These are phyloP conservation scores for Arabis alpina DNA, from an alignment of 345 rosid genomes.

Conservation along the genomic window DNA sequence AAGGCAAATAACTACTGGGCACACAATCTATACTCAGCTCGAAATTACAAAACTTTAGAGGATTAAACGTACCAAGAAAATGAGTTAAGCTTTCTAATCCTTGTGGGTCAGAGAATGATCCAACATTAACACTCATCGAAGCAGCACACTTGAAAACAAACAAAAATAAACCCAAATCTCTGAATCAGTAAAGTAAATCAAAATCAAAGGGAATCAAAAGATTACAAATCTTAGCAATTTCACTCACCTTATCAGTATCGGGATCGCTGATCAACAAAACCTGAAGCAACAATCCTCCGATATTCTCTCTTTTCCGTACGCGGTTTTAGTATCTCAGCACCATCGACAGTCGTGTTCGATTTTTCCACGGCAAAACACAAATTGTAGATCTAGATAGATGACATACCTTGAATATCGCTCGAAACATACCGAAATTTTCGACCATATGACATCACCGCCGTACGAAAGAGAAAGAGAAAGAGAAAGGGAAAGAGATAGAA, in stretches of 20 bases:
- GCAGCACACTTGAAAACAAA: slow-evolving; percentile 81
- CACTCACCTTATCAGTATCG: slow-evolving; percentile 77
- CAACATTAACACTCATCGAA: slow-evolving; percentile 83
- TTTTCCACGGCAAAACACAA: slow-evolving; percentile 60
- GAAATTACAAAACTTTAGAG: background rate
- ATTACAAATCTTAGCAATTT: background rate
- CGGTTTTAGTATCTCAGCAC: slow-evolving; percentile 67
- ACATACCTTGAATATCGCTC: background rate
- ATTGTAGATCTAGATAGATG: no score
- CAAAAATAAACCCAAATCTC: background rate
- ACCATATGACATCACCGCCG: no score
- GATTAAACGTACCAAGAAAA: slow-evolving; percentile 65
- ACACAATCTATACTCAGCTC: slow-evolving; percentile 4
- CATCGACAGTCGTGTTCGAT: slow-evolving; percentile 31
- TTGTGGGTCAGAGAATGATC: slow-evolving; percentile 76
- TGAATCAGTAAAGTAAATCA: background rate
- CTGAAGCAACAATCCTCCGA: slow-evolving; percentile 67
- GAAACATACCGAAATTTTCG: no score
- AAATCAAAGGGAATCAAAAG: no score
- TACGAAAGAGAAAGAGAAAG: no score
- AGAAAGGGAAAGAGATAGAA: no score
- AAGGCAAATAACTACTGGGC: no score
- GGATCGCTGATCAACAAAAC: slow-evolving; percentile 87
- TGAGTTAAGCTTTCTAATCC: slow-evolving; percentile 95
- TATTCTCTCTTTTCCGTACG: slow-evolving; percentile 76